Percentiles rank a stretch among this genome's conserved stretches.
These are phyloP conservation scores for Penicillium thymicola DNA, from an alignment of 2,329 filamentous ascomycete species.

Conservation along the genomic window DNA sequence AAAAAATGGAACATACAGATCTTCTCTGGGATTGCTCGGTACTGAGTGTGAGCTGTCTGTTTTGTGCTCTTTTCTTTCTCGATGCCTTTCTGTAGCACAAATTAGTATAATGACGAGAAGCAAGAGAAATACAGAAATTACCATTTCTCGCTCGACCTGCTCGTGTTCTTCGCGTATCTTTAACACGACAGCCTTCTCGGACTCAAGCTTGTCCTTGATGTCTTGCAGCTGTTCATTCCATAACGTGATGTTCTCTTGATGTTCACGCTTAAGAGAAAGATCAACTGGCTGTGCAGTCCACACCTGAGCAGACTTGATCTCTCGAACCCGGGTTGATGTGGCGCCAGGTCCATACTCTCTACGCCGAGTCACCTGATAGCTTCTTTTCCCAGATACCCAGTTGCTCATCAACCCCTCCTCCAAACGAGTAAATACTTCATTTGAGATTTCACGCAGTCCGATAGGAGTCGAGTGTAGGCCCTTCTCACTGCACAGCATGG, in stretches of 20 bases:
- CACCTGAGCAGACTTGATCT: slow-evolving; percentile 58
- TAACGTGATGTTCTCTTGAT: slow-evolving; percentile 52
- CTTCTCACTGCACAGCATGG: slow-evolving; percentile 78
- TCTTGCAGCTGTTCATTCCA: slow-evolving; percentile 44
- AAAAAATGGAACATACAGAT: slow-evolving; percentile 56
- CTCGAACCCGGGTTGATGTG: slow-evolving; percentile 64
- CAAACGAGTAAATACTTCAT: slow-evolving; percentile 67
- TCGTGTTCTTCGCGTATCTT: slow-evolving; percentile 23
- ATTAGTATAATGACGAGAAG: slow-evolving; percentile 9
- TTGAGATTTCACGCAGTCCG: slow-evolving; percentile 59
- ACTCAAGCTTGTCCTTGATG: slow-evolving; percentile 25
- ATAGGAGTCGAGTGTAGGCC: slow-evolving; percentile 68
- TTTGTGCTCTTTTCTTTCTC: slow-evolving; percentile 62
- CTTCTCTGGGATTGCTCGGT: slow-evolving; percentile 65
- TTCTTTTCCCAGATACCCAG: slow-evolving; percentile 67
- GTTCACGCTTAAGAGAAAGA: slow-evolving; percentile 51
- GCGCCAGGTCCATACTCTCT: slow-evolving; percentile 76
- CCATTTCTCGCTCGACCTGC: slow-evolving; percentile 40
- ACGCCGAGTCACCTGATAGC: slow-evolving; percentile 65
- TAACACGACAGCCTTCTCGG: slow-evolving; percentile 29
- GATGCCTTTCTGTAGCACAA: slow-evolving; percentile 25
- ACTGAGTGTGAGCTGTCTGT: slow-evolving; percentile 64
- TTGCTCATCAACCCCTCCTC: slow-evolving; percentile 56
- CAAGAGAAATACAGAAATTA: slow-evolving; percentile 26
- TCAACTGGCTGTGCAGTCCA: slow-evolving; percentile 81